Evolutionary conservation across 2,329 filamentous ascomycete genomes (phyloP).

Genomic region (Fusarium solani-melongenae): DNA sequence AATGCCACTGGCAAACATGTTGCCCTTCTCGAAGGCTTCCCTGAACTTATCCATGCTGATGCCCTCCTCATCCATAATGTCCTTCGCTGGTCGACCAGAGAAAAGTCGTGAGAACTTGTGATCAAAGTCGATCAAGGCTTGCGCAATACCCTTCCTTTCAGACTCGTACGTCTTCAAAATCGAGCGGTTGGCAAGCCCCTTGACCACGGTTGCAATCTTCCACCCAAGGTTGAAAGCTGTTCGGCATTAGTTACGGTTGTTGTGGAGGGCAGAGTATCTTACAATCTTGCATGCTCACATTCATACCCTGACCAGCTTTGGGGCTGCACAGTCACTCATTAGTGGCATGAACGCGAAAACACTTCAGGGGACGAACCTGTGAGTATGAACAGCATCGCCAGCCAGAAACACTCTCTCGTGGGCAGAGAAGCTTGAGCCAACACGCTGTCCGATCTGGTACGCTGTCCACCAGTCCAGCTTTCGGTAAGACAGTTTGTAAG

Average conservation of each 20-base stretch:
- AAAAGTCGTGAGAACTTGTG: conserved; percentile 43
- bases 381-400: conserved; percentile 69
- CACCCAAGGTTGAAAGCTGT: conserved; percentile 61
- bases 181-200: conserved; percentile 25
- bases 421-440: conserved; percentile 52
- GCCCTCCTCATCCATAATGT: conserved; percentile 69
- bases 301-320: conserved; percentile 79
- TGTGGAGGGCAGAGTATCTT: neutral
- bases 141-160: conserved; percentile 61
- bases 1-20: conserved; percentile 47
- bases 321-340: conserved; percentile 47
- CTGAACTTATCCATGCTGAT: conserved; percentile 72
- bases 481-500: conserved; percentile 59
- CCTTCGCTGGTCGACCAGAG: conserved; percentile 60
- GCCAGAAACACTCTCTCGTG: conserved; percentile 73
- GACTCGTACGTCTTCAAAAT: conserved; percentile 60
- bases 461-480: conserved; percentile 42
- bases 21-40: conserved; percentile 67
- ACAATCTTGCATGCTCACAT: conserved; percentile 74
- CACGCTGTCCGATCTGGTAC: conserved; percentile 73
- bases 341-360: neutral
- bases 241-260: neutral
- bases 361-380: conserved; percentile 16
- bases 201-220: conserved; percentile 62
- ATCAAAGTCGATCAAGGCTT: conserved; percentile 59